phyloP scores from a whole-genome alignment of 805 yeast species.

The Yarrowia phangngaensis region DNA sequence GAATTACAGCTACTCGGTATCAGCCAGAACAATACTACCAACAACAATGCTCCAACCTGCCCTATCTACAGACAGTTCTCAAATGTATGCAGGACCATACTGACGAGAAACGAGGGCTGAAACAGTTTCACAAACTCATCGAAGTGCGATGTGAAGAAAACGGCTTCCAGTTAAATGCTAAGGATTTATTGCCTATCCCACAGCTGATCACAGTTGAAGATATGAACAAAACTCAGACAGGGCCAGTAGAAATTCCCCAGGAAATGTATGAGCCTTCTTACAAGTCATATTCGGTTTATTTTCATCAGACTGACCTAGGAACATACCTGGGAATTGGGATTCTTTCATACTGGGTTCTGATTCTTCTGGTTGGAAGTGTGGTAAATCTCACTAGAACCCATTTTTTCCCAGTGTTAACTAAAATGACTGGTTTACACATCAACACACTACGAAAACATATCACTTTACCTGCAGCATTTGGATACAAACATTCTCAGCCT shows the following conservation, averaged over 20 bases:
- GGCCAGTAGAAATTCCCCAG: constrained; percentile 2
- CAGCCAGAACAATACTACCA: constrained; percentile 5
- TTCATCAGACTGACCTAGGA: constrained; percentile 12
- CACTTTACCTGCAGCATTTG: constrained; percentile 41
- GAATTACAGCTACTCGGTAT: constrained; percentile 5
- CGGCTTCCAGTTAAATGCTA: background rate
- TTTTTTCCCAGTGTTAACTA: constrained; percentile 1
- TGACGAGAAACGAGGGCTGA: background rate
- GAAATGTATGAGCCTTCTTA: constrained; percentile 1
- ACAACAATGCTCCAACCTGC: constrained; percentile 14
- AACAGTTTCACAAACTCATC: background rate
- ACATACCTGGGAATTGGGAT: constrained; percentile 33
- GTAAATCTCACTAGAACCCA: constrained; percentile 32
- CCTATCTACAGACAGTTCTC: constrained; percentile 12
- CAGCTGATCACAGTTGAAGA: background rate
- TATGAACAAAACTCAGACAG: constrained; percentile 7
- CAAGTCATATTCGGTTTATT: constrained; percentile 1
- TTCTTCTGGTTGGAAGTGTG: constrained; percentile 32
- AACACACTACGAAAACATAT: constrained; percentile 35
- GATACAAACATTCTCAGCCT: constrained; percentile 37
- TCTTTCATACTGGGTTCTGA: constrained; percentile 37
- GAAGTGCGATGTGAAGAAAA: background rate
- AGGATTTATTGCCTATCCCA: background rate
- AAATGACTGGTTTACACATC: constrained; percentile 9
- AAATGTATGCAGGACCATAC: constrained; percentile 20